Evolutionary conservation across 176 grass and related monocot genomes (phyloP).

Genomic region (Cocos nucifera): DNA sequence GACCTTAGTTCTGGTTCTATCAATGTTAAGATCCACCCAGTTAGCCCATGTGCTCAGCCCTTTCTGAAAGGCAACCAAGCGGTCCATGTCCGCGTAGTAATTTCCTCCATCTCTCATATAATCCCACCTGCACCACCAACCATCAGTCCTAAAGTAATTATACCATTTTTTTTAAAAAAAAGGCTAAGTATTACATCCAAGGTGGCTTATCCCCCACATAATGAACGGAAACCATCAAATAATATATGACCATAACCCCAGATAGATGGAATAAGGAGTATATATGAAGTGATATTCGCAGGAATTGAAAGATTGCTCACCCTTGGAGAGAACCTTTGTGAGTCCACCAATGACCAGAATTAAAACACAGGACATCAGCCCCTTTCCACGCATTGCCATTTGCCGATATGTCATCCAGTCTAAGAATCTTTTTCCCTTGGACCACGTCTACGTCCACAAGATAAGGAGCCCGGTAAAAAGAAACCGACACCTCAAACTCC

Average conservation of each 20-base stretch:
- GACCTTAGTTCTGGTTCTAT: conserved; percentile 58
- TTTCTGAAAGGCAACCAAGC: conserved; percentile 64
- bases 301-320: conserved; percentile 12
- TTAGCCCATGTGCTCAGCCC: conserved; percentile 76
- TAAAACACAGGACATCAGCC: conserved; percentile 79
- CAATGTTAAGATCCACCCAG: conserved; percentile 63
- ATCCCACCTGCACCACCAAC: conserved; percentile 51
- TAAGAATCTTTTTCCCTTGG: conserved; percentile 66
- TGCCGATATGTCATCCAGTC: conserved; percentile 52
- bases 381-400: conserved; percentile 69
- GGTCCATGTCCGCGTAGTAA: conserved; percentile 78
- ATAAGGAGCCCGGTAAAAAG: conserved; percentile 82
- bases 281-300: too few relatives aligned
- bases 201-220: too few relatives aligned
- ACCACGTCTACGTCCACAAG: conserved; percentile 70
- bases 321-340: conserved; percentile 74
- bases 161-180: too few relatives aligned
- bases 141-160: background rate
- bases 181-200: too few relatives aligned
- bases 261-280: too few relatives aligned
- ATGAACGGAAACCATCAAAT: too few relatives aligned
- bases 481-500: conserved; percentile 55
- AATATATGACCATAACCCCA: too few relatives aligned
- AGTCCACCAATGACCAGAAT: conserved; percentile 98
- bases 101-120: conserved; percentile 61